These are phyloP conservation scores for Lachnellula subtilissima DNA, from an alignment of 2,329 filamentous ascomycete species.

Conservation along the genomic window DNA sequence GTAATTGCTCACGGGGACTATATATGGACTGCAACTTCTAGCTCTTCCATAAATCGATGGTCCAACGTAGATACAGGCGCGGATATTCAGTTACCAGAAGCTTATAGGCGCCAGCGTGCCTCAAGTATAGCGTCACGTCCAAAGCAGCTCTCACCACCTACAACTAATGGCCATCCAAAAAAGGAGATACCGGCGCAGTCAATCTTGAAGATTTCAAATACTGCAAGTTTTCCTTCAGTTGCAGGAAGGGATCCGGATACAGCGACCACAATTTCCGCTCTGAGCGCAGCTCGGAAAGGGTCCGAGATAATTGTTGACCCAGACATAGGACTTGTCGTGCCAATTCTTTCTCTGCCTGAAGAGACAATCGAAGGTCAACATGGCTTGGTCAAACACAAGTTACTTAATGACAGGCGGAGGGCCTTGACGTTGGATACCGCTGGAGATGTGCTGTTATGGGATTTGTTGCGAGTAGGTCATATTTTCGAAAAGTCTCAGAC, in stretches of 20 bases:
- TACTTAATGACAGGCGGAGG: slow-evolving; percentile 84
- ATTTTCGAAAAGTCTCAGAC: slow-evolving; percentile 16
- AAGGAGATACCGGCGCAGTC: slow-evolving; percentile 73
- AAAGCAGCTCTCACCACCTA: slow-evolving; percentile 33
- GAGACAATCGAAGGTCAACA: slow-evolving; percentile 93
- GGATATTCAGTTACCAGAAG: slow-evolving; percentile 61
- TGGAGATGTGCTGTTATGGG: slow-evolving; percentile 92
- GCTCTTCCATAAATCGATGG: slow-evolving; percentile 72
- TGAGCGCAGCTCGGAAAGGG: slow-evolving; percentile 48
- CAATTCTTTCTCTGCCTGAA: slow-evolving; percentile 63
- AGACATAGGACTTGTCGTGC: slow-evolving; percentile 48
- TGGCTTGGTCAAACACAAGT: slow-evolving; percentile 85
- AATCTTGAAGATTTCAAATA: slow-evolving; percentile 78
- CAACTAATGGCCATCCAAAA: slow-evolving; percentile 36
- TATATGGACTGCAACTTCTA: slow-evolving; percentile 69
- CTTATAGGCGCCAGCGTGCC: slow-evolving; percentile 45
- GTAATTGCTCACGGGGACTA: slow-evolving; percentile 50
- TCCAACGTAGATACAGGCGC: slow-evolving; percentile 73
- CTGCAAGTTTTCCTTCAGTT: slow-evolving; percentile 65
- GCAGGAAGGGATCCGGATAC: slow-evolving; percentile 49
- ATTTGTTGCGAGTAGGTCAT: slow-evolving; percentile 68
- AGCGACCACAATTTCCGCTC: slow-evolving; percentile 44
- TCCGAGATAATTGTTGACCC: slow-evolving; percentile 51
- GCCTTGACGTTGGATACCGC: slow-evolving; percentile 92
- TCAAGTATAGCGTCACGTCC: slow-evolving; percentile 40